Evolutionary conservation across 225 moss, liverwort and hornwort species (phyloP).

Genomic region (Sphagnum tenellum): DNA sequence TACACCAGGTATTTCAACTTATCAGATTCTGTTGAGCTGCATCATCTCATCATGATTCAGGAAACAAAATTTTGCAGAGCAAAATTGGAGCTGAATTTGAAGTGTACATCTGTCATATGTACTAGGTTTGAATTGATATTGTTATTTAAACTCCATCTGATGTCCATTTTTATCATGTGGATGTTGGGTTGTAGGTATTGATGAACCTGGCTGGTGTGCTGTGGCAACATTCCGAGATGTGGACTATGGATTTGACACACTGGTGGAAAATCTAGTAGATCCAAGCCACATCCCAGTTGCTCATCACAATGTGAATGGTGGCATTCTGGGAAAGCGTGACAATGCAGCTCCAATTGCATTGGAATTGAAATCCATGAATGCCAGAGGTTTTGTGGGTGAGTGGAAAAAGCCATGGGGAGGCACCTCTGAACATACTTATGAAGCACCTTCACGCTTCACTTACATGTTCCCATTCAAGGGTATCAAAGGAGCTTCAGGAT

Average conservation of each 20-base stretch:
- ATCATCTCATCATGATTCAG: too few species aligned
- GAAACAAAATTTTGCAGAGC: too few species aligned
- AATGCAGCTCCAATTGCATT: constrained; percentile 49
- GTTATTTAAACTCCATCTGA: too few species aligned
- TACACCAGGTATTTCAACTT: constrained; percentile 29
- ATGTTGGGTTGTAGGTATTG: constrained; percentile 29
- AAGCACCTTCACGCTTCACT: constrained; percentile 67
- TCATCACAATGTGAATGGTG: constrained; percentile 87
- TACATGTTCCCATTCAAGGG: constrained; percentile 54
- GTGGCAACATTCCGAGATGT: constrained; percentile 64
- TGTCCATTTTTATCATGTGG: too few species aligned
- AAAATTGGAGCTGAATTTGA: too few species aligned
- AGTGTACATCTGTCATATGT: too few species aligned
- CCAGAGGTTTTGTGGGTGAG: constrained; percentile 53
- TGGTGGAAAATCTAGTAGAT: constrained; percentile 80
- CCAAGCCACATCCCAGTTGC: constrained; percentile 78
- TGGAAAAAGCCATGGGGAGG: constrained; percentile 42
- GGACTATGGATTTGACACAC: constrained; percentile 58
- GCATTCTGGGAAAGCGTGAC: constrained; percentile 60
- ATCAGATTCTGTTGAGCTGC: too few species aligned
- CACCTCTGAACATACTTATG: constrained; percentile 54
- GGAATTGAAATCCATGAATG: constrained; percentile 42
- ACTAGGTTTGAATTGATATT: too few species aligned
- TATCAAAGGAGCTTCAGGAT: constrained; percentile 36
- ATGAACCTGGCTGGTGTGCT: constrained; percentile 62